phyloP scores from a whole-genome alignment of 2,329 filamentous ascomycete genomes.

The Ophiostoma ips region DNA sequence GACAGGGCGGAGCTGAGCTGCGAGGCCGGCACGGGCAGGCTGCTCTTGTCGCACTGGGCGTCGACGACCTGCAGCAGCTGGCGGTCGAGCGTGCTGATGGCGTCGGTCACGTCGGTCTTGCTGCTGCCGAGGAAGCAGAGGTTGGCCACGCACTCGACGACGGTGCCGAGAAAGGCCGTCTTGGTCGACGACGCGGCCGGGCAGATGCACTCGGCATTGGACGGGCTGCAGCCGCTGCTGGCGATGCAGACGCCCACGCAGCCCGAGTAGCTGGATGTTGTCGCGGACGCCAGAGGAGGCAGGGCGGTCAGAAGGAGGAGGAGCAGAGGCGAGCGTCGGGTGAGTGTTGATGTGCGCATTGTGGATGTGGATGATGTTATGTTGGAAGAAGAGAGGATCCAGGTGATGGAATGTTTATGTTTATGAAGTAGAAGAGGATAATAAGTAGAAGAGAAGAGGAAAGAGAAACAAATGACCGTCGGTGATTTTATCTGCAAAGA shows the following conservation, averaged over 20 bases:
- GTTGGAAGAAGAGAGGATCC: background rate
- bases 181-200: background rate
- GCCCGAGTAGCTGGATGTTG: constrained; percentile 2
- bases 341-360: background rate
- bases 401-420: background rate
- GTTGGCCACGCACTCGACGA: constrained; percentile 10
- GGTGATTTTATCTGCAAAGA: too few relatives aligned
- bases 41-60: constrained; percentile 4
- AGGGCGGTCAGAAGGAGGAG: background rate
- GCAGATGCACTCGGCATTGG: constrained; percentile 12
- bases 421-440: background rate
- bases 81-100: constrained; percentile 6
- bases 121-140: constrained; percentile 8
- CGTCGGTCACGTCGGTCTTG: background rate
- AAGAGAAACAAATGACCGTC: too few relatives aligned
- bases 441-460: too few relatives aligned
- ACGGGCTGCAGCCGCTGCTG: constrained; percentile 9
- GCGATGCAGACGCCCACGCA: constrained; percentile 12
- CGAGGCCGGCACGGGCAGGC: constrained; percentile 2
- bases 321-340: background rate
- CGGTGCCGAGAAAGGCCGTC: constrained; percentile 12
- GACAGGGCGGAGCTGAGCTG: constrained; percentile 8
- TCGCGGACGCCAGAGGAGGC: background rate
- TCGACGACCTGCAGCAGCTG: constrained; percentile 9
- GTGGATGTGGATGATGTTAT: background rate